Percentiles rank a stretch among this genome's conserved stretches.
phyloP scores from a whole-genome alignment of 148 eudicot species.

The Amaranthus palmeri region DNA sequence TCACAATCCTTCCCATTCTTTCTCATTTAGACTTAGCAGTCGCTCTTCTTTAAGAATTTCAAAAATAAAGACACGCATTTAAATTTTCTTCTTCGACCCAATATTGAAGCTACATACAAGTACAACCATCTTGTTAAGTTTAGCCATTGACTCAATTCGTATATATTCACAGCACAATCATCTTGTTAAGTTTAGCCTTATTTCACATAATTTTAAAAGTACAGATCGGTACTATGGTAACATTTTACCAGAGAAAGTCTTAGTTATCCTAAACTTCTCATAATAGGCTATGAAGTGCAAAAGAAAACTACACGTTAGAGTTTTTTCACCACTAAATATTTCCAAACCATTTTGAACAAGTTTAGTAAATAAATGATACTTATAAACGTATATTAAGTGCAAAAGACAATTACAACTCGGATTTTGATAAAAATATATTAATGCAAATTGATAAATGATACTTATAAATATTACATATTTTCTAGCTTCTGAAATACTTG shows the following conservation, averaged over 20 bases:
- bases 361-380: too few relatives aligned
- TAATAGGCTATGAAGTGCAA: not conserved
- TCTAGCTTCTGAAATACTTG: too few relatives aligned
- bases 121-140: not conserved
- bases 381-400: too few relatives aligned
- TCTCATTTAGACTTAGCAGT: conserved; percentile 1
- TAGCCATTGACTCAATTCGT: not conserved
- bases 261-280: not conserved
- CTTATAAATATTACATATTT: too few relatives aligned
- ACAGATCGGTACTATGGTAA: not conserved
- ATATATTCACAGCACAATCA: not conserved
- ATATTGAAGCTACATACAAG: not conserved
- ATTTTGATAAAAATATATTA: too few relatives aligned
- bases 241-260: not conserved
- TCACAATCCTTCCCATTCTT: not conserved
- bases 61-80: conserved; percentile 5
- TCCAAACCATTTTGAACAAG: conserved; percentile 1
- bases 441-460: too few relatives aligned
- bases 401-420: too few relatives aligned
- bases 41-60: not conserved
- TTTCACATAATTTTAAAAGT: conserved; percentile 16
- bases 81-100: conserved; percentile 6
- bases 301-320: not conserved
- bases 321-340: not conserved
- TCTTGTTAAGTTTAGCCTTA: conserved; percentile 4